Evolutionary conservation across 768 basidiomycete species (phyloP).

Genomic region (Cubamyces sp.): DNA sequence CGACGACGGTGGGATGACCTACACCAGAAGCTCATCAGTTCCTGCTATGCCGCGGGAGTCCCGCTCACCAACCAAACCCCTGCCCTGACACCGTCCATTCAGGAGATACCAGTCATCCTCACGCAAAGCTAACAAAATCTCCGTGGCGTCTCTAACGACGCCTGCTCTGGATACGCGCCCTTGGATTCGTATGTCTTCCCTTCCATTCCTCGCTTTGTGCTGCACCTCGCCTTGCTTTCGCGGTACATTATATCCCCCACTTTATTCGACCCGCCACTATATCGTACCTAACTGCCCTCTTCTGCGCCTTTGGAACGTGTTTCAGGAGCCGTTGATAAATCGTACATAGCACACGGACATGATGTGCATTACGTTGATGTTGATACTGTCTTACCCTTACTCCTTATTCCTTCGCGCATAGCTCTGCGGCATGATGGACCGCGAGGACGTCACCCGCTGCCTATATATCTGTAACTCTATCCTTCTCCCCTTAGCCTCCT

Average conservation of each 20-base stretch:
- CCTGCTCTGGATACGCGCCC: neutral
- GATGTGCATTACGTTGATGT: slow-evolving; percentile 10
- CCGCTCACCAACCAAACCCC: slow-evolving; percentile 37
- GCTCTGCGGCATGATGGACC: neutral
- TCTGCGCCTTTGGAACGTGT: neutral
- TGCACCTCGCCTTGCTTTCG: slow-evolving; percentile 13
- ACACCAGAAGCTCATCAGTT: slow-evolving; percentile 47
- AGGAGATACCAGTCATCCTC: neutral
- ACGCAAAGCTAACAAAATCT: slow-evolving; percentile 6
- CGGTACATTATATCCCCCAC: slow-evolving; percentile 7
- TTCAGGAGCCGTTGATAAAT: neutral
- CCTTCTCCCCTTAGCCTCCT: neutral
- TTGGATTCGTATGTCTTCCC: neutral
- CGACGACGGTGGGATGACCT: slow-evolving; percentile 50
- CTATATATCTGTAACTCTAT: slow-evolving; percentile 18
- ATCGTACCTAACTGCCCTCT: neutral
- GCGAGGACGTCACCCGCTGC: neutral
- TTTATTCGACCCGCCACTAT: neutral
- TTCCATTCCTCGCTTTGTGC: slow-evolving; percentile 2
- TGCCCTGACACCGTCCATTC: slow-evolving; percentile 29
- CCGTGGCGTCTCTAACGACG: neutral
- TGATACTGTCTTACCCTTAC: neutral
- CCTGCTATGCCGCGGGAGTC: slow-evolving; percentile 54
- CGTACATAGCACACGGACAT: slow-evolving; percentile 26
- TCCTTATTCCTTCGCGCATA: neutral